Conservation (phyloP, 371 early-diverging fungal species). For the Choanephora cucurbitarum region DNA sequence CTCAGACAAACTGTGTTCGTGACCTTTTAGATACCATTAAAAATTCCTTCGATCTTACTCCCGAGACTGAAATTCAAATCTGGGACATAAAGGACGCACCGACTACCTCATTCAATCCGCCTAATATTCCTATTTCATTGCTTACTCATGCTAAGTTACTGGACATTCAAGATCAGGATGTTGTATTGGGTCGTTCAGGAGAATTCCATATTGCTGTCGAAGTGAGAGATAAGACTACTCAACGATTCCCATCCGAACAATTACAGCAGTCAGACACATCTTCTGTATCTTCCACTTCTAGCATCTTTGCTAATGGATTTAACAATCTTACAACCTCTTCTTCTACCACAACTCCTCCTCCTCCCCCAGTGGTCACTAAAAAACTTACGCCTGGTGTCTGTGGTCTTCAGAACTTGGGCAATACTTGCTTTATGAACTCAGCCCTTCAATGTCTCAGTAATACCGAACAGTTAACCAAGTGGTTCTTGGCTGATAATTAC, state of each 20-base stretch:
- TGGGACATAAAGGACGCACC: conserved; percentile 17
- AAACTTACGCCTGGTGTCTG: conserved; percentile 44
- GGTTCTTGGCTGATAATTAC: conserved; percentile 53
- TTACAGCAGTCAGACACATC: conserved; percentile 10
- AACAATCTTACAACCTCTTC: conserved; percentile 23
- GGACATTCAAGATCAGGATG: conserved; percentile 3
- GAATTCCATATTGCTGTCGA: conserved; percentile 12
- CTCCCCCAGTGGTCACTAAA: conserved; percentile 1
- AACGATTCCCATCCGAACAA: conserved; percentile 16
- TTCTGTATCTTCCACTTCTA: conserved; percentile 28
- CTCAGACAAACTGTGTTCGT: neutral
- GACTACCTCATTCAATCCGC: neutral
- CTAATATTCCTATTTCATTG: conserved; percentile 4
- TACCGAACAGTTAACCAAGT: conserved; percentile 65
- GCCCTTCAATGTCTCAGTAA: conserved; percentile 80
- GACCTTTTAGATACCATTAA: conserved; percentile 13
- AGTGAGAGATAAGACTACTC: conserved; percentile 4
- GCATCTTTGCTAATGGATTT: conserved; percentile 26
- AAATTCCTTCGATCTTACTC: conserved; percentile 14
- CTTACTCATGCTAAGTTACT: neutral
- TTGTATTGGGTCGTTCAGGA: conserved; percentile 1
- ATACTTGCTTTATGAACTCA: conserved; percentile 91
- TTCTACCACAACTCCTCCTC: conserved; percentile 9
- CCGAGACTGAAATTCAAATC: conserved; percentile 19
- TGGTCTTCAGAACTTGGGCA: conserved; percentile 82